These are phyloP conservation scores for Penicillium coprophilum DNA, from an alignment of 495 filamentous ascomycete species.

Conservation along the genomic window DNA sequence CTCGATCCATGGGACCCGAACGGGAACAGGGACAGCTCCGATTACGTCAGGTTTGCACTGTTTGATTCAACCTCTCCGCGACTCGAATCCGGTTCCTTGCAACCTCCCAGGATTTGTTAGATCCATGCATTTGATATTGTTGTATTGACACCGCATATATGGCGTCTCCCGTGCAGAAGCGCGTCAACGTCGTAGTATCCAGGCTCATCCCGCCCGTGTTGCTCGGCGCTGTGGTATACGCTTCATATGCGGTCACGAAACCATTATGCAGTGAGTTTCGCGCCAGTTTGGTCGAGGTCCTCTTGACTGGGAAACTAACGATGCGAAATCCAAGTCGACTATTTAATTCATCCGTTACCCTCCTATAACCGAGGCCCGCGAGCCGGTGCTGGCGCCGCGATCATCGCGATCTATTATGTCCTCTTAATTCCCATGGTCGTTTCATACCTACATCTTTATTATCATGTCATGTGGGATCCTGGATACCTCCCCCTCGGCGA, in stretches of 20 bases:
- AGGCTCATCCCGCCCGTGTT: constrained; percentile 59
- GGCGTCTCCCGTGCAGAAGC: constrained; percentile 41
- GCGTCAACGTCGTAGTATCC: constrained; percentile 53
- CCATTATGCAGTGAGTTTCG: constrained; percentile 54
- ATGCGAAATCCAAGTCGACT: constrained; percentile 52
- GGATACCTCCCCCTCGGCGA: constrained; percentile 65
- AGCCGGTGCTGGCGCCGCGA: constrained; percentile 59
- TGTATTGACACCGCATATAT: constrained; percentile 19
- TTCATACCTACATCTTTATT: constrained; percentile 67
- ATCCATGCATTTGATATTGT: constrained; percentile 18
- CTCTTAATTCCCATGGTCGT: constrained; percentile 63
- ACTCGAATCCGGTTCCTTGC: neutral
- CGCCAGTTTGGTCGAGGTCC: neutral
- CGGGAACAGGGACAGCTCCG: neutral
- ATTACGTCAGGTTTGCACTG: constrained; percentile 22
- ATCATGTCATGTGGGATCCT: constrained; percentile 63
- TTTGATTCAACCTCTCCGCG: constrained; percentile 11
- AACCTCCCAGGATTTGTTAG: neutral
- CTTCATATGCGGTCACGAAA: constrained; percentile 60
- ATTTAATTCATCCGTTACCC: constrained; percentile 55
- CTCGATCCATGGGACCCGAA: neutral
- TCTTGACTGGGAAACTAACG: neutral
- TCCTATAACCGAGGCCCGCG: constrained; percentile 42
- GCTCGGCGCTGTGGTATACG: constrained; percentile 58
- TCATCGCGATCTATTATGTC: constrained; percentile 69